phyloP scores from a whole-genome alignment of 2,329 filamentous ascomycete genomes.

The Pyricularia grisea region DNA sequence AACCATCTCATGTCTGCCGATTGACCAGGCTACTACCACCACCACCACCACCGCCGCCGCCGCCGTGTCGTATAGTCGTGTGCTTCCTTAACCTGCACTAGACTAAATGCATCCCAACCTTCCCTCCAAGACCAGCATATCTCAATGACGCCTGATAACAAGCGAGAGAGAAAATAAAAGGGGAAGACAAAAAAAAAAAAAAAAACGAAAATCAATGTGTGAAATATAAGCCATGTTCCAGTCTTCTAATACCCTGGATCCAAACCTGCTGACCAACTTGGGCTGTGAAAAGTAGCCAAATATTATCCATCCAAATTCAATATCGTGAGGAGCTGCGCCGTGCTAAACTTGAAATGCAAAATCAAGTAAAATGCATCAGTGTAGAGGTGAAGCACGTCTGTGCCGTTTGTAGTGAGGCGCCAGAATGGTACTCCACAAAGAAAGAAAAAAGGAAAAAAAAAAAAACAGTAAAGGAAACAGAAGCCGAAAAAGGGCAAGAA shows the following conservation, averaged over 20 bases:
- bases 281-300: not conserved
- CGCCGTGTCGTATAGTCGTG: not conserved
- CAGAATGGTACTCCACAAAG: not conserved
- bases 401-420: not conserved
- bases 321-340: not conserved
- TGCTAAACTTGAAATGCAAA: not conserved
- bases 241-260: not conserved
- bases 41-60: too few relatives aligned
- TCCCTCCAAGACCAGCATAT: not conserved
- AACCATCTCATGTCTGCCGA: not conserved
- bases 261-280: not conserved
- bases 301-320: not conserved
- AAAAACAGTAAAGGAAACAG: constrained; percentile 2
- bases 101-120: not conserved
- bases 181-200: not conserved
- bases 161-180: not conserved
- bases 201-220: too few relatives aligned
- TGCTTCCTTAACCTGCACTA: not conserved
- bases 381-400: not conserved
- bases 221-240: not conserved
- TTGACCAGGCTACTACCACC: not conserved
- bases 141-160: too few relatives aligned
- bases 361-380: not conserved
- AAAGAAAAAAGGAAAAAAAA: not conserved
- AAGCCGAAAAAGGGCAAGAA: not conserved